These are phyloP conservation scores for Helianthus annuus DNA, from an alignment of 129 eudicot species.

Conservation along the genomic window HanXRQr2.0-SUNRISE NC_035449.2:16322333-16322832, in stretches of 20 bases:
- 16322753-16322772: conserved; percentile 62
- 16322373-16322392: conserved; percentile 85
- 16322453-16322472: background rate
- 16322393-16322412: conserved; percentile 74
- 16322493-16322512: background rate
- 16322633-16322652: too few species aligned
- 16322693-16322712: conserved; percentile 69
- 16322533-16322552: background rate
- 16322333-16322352: conserved; percentile 5
- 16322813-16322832: too few species aligned
- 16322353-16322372: conserved; percentile 70
- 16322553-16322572: too few species aligned
- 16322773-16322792: too few species aligned
- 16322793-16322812: too few species aligned
- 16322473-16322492: too few species aligned
- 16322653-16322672: conserved; percentile 16
- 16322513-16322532: background rate
- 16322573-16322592: conserved; percentile 12
- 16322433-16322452: conserved; percentile 6
- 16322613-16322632: background rate
- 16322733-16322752: conserved; percentile 69
- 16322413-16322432: conserved; percentile 44
- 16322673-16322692: conserved; percentile 81
- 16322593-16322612: conserved; percentile 5
- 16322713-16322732: conserved; percentile 77